A percentile compares a stretch with the other conserved stretches of the same genome.
phyloP scores from a whole-genome alignment of 768 basidiomycete species.

The Fistulinella prunicolor region DNA sequence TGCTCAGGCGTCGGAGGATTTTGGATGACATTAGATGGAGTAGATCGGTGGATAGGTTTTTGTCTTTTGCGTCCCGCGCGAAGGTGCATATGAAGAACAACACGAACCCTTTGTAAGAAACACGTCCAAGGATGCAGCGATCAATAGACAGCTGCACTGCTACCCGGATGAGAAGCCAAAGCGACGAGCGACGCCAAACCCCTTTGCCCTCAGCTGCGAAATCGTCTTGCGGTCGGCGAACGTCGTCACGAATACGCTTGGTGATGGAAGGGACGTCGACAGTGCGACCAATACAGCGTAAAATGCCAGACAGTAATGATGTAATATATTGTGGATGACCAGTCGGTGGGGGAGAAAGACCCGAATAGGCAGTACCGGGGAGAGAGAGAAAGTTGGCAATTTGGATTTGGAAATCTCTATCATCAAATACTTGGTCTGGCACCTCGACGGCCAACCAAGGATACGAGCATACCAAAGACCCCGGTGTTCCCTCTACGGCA shows the following conservation, averaged over 20 bases:
- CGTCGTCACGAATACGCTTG: conserved; percentile 28
- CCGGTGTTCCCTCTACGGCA: conserved; percentile 30
- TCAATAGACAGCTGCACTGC: conserved; percentile 25
- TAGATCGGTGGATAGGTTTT: conserved; percentile 15
- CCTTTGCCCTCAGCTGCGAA: background rate
- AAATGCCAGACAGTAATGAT: conserved; percentile 23
- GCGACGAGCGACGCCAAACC: conserved; percentile 30
- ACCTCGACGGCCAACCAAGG: conserved; percentile 17
- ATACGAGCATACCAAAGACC: conserved; percentile 29
- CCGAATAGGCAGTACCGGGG: conserved; percentile 6
- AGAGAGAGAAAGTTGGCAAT: conserved; percentile 19
- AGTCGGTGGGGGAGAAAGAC: background rate
- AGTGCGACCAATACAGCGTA: conserved; percentile 7
- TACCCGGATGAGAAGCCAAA: conserved; percentile 35
- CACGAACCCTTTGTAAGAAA: conserved; percentile 47
- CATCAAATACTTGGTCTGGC: conserved; percentile 7
- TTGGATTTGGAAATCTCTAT: conserved; percentile 11
- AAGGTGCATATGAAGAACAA: conserved; percentile 35
- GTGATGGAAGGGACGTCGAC: conserved; percentile 16
- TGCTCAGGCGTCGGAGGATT: conserved; percentile 15
- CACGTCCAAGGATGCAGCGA: conserved; percentile 3
- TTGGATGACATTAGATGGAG: conserved; percentile 25
- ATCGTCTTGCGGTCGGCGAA: background rate
- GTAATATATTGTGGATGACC: conserved; percentile 22
- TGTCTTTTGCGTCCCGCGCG: conserved; percentile 17